Base-by-base conservation (phyloP, 768 basidiomycete genomes). In the Hygrocybe punicea region DNA sequence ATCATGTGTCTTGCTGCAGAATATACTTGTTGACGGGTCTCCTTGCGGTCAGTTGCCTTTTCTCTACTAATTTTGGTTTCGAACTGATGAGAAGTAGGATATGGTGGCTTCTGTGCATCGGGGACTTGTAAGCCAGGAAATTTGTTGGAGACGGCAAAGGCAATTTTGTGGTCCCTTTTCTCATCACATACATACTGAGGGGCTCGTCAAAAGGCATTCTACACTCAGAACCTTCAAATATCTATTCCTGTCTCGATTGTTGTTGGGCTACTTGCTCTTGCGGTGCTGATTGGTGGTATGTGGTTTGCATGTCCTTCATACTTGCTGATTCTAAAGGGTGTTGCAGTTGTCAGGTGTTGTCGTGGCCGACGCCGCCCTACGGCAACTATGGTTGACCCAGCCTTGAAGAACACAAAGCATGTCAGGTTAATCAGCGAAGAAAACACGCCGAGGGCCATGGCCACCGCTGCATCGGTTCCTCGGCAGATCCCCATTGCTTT, bases 241-340 rank as follows among this genome's bases (percentile, higher is more conserved):
- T 76, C 89, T 23, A 87, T 93, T 62, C 89, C 91, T 17, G 81
- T 92, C 54, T 87, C 89, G 16, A 73, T 92, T 55, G 86, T 87
- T 36, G 87, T 76, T 24, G 87, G 81, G 14, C 67, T 92, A 53
- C 67, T 86, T 40, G 66, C 88, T 55, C 59, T 92, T 51, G 84
- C 76, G 73, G 72, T 65, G 21, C 62, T 86, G 40, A 61, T 78
- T 55, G 71, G 71, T 65, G 65, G 83, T 81, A 53, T 48, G 78
- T 71, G 47, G 7, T 62, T 53, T 60, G 21, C 11, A 56, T 47
- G 44, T 17, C 46, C 47, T 37, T 54, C 53, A 55, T 55, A n/a
- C 29, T 29, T 29, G 29, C 29, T 29, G 29, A 29, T 4, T 29
- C 29, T 29, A 29, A 29, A 51, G 36, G 42, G 29, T 29, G 29